These are phyloP conservation scores for Botrytis aclada DNA, from an alignment of 2,329 filamentous ascomycete species.

Conservation along the genomic window DNA sequence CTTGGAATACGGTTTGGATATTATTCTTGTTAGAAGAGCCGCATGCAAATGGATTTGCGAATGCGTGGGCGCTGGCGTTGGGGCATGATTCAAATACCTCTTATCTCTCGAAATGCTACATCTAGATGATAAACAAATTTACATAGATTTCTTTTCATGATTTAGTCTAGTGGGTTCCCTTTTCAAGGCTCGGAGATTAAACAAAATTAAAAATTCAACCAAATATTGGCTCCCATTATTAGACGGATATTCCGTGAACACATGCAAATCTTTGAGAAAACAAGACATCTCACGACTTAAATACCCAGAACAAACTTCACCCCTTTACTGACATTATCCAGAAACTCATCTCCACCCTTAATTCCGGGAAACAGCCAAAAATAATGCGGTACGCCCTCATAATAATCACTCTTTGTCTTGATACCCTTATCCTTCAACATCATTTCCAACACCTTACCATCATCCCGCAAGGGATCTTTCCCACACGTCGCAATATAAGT, in stretches of 20 bases:
- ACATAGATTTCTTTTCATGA: background rate
- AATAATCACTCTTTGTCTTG: conserved; percentile 32
- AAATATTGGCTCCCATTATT: background rate
- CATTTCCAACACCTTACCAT: conserved; percentile 32
- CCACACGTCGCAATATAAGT: conserved; percentile 10
- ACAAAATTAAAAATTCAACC: background rate
- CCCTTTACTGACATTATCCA: background rate
- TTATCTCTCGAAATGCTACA: background rate
- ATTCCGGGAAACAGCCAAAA: conserved; percentile 24
- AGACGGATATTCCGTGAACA: background rate
- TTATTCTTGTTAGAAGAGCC: background rate
- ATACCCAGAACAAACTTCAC: conserved; percentile 8
- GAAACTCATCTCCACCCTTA: background rate
- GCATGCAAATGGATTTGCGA: background rate
- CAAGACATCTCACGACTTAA: background rate
- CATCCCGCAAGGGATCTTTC: conserved; percentile 8
- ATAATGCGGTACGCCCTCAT: conserved; percentile 38
- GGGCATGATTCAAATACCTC: conserved; percentile 1
- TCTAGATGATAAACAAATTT: background rate
- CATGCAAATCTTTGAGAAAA: background rate
- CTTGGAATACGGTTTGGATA: background rate
- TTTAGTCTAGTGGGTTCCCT: background rate
- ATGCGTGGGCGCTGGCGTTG: background rate
- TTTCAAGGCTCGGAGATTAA: background rate
- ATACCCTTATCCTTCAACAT: conserved; percentile 34